These are phyloP conservation scores for Cryphonectria carpinicola DNA, from an alignment of 2,329 filamentous ascomycete species.

Conservation along the genomic window DNA sequence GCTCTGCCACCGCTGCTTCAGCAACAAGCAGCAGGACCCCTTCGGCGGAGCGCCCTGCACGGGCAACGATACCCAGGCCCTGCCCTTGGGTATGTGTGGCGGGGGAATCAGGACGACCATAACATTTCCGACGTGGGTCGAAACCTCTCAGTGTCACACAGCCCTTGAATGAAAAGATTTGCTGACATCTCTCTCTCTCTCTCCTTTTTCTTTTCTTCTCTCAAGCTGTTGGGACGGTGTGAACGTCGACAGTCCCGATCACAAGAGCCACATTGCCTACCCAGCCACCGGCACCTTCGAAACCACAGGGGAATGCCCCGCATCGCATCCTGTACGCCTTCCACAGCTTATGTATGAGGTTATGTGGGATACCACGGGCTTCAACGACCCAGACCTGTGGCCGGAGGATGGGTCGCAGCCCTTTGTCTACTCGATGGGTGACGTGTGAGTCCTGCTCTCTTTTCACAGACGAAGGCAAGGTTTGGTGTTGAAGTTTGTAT, in stretches of 20 bases:
- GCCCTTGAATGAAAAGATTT: not conserved
- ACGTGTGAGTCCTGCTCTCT: constrained; percentile 30
- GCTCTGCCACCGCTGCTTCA: constrained; percentile 35
- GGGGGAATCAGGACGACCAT: constrained; percentile 48
- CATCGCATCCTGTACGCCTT: constrained; percentile 47
- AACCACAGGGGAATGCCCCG: constrained; percentile 41
- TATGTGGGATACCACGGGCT: constrained; percentile 47
- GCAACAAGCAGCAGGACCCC: constrained; percentile 33
- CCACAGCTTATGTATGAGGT: constrained; percentile 52
- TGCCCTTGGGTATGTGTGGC: constrained; percentile 42
- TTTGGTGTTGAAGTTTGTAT: not conserved
- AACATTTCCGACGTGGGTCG: constrained; percentile 43
- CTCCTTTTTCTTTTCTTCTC: not conserved
- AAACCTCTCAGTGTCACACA: not conserved
- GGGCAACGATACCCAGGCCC: constrained; percentile 42
- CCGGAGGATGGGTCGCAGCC: constrained; percentile 33
- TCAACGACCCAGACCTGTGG: constrained; percentile 39
- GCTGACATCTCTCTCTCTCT: not conserved
- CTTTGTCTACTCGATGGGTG: constrained; percentile 36
- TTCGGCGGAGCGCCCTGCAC: constrained; percentile 36
- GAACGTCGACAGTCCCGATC: constrained; percentile 52
- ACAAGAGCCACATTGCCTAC: constrained; percentile 49
- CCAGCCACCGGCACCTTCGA: constrained; percentile 41
- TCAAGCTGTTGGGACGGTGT: constrained; percentile 59
- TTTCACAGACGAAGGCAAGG: not conserved